Conservation (phyloP, 495 filamentous ascomycete genomes). For the Penicillium tannophilum region DNA sequence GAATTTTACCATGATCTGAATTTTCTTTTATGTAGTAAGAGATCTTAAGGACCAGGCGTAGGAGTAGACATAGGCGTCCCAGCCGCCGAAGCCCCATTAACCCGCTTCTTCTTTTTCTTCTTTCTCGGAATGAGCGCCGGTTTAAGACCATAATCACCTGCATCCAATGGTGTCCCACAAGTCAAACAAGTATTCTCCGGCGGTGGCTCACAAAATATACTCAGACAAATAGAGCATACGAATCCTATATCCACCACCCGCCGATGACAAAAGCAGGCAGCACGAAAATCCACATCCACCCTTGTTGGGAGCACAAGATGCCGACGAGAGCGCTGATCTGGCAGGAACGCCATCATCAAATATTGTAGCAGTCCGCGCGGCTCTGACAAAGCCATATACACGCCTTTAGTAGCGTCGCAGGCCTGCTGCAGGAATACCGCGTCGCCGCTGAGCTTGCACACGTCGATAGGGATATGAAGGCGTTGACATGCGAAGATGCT, state of each 20-base stretch:
- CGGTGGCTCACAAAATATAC: constrained; percentile 72
- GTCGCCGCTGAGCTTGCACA: constrained; percentile 80
- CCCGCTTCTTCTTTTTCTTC: constrained; percentile 74
- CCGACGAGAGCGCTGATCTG: constrained; percentile 67
- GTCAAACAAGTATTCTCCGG: constrained; percentile 77
- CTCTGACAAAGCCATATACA: constrained; percentile 72
- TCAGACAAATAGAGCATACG: constrained; percentile 94
- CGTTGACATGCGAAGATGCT: constrained; percentile 90
- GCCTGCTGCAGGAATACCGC: constrained; percentile 96
- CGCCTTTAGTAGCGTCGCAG: constrained; percentile 82
- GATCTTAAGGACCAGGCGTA: constrained; percentile 42
- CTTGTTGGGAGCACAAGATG: constrained; percentile 74
- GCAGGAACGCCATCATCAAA: constrained; percentile 91
- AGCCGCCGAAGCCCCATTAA: constrained; percentile 44
- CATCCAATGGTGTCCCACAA: constrained; percentile 81
- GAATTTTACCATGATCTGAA: neutral
- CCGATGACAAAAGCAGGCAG: constrained; percentile 96
- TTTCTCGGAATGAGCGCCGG: constrained; percentile 72
- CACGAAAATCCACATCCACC: constrained; percentile 92
- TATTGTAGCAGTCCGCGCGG: constrained; percentile 80
- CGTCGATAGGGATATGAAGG: constrained; percentile 83
- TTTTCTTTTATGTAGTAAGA: neutral
- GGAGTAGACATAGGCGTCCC: constrained; percentile 47
- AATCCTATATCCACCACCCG: constrained; percentile 88
- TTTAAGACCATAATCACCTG: constrained; percentile 71